Conservation (phyloP, 2,329 filamentous ascomycete species). For the Pezicula neosporulosa region DNA sequence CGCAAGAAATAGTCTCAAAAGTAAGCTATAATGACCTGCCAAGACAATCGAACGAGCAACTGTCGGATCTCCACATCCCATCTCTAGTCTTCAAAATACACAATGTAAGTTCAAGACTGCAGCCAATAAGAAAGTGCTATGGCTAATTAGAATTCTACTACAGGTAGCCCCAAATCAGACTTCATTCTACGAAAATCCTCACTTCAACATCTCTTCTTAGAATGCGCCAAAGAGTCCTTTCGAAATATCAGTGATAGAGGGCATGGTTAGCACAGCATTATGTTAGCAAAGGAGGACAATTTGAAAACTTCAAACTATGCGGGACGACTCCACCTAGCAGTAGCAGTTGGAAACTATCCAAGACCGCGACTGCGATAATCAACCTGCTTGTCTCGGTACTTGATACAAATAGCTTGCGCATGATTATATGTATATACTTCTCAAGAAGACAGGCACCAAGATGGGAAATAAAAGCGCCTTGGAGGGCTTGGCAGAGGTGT, state of each 20-base stretch:
- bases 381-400: slow-evolving; percentile 25
- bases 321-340: neutral
- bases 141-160: too few species aligned
- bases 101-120: too few species aligned
- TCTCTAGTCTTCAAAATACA: too few species aligned
- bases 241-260: slow-evolving; percentile 2
- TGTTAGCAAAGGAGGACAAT: slow-evolving; percentile 2
- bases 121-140: too few species aligned
- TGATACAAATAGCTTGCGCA: slow-evolving; percentile 24
- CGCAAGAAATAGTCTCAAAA: too few species aligned
- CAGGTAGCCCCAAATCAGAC: too few species aligned
- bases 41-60: too few species aligned
- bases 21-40: too few species aligned
- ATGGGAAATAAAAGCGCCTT: slow-evolving; percentile 19
- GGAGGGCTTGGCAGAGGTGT: slow-evolving; percentile 20
- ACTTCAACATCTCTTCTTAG: neutral
- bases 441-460: slow-evolving; percentile 24
- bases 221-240: slow-evolving; percentile 8
- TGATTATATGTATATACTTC: slow-evolving; percentile 21
- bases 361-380: slow-evolving; percentile 15
- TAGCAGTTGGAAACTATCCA: slow-evolving; percentile 1
- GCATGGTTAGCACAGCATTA: slow-evolving; percentile 5
- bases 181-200: too few species aligned
- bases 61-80: neutral
- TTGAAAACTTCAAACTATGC: neutral